phyloP scores from a whole-genome alignment of 176 grass and related monocot species.

The Leersia perrieri region DNA sequence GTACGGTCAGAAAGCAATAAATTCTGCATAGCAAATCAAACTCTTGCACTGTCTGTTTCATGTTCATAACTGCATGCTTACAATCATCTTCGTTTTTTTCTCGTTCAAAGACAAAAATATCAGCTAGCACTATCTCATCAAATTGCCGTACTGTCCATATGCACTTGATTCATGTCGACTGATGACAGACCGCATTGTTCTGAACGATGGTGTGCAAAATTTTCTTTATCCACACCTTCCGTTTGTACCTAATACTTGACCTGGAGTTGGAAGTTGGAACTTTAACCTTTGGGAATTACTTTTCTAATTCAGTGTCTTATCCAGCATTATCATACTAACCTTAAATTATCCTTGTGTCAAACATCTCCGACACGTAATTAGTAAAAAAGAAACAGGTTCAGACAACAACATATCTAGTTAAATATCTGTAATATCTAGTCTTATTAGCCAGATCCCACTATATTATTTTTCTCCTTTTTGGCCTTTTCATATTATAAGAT shows the following conservation, averaged over 20 bases:
- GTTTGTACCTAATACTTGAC: slow-evolving; percentile 39
- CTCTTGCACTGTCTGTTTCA: background rate
- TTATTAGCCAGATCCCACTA: slow-evolving; percentile 1
- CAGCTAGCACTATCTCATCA: background rate
- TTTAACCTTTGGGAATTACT: slow-evolving; percentile 4
- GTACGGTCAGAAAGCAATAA: background rate
- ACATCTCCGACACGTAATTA: slow-evolving; percentile 35
- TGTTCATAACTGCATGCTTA: background rate
- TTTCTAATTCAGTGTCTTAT: slow-evolving; percentile 25
- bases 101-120: background rate
- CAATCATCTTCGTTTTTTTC: background rate
- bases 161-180: slow-evolving; percentile 17
- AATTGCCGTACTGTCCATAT: background rate
- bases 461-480: background rate
- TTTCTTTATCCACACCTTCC: background rate
- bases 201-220: background rate
- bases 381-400: slow-evolving; percentile 2
- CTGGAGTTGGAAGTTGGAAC: slow-evolving; percentile 13
- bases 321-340: slow-evolving; percentile 11
- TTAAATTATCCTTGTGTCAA: slow-evolving; percentile 42
- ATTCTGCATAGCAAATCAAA: background rate
- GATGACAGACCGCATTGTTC: background rate
- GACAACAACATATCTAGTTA: slow-evolving; percentile 30
- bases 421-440: background rate
- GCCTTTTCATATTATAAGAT: background rate